Evolutionary conservation across 2,329 filamentous ascomycete genomes (phyloP).

Genomic region (Fusarium tjaetaba): DNA sequence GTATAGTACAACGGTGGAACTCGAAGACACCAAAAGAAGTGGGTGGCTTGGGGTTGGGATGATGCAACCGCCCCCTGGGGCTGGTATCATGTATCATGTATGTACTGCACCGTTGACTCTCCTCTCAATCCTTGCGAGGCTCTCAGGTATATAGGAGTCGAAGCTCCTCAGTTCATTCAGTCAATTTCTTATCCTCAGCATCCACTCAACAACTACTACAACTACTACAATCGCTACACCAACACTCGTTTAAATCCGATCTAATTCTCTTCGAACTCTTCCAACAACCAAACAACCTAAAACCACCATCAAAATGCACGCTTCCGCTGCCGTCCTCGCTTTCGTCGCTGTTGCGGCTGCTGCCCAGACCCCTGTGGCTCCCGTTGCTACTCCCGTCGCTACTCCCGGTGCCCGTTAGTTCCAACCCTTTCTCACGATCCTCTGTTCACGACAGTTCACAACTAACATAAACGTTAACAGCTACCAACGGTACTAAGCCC

Average conservation of each 20-base stretch:
- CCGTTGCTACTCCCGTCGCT: slow-evolving; percentile 29
- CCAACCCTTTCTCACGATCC: slow-evolving; percentile 19
- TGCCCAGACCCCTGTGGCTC: slow-evolving; percentile 32
- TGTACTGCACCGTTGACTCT: slow-evolving; percentile 4
- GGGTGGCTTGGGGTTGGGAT: slow-evolving; percentile 35
- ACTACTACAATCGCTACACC: slow-evolving; percentile 31
- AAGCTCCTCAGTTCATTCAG: slow-evolving; percentile 19
- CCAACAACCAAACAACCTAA: slow-evolving; percentile 9
- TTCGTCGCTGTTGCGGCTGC: slow-evolving; percentile 40
- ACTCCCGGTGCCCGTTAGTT: slow-evolving; percentile 32
- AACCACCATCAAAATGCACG: slow-evolving; percentile 38
- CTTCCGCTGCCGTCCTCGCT: slow-evolving; percentile 41
- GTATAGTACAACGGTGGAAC: slow-evolving; percentile 4
- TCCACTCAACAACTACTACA: slow-evolving; percentile 10
- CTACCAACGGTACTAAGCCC: slow-evolving; percentile 30
- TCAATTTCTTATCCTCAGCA: slow-evolving; percentile 6
- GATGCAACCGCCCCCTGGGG: slow-evolving; percentile 39
- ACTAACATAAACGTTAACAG: slow-evolving; percentile 18
- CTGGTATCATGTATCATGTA: slow-evolving; percentile 26
- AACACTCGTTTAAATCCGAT: slow-evolving; percentile 30
- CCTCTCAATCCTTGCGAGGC: slow-evolving; percentile 26
- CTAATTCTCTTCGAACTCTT: slow-evolving; percentile 18
- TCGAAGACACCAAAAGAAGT: slow-evolving; percentile 15
- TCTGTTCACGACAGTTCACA: not conserved
- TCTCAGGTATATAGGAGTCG: slow-evolving; percentile 34